phyloP scores from a whole-genome alignment of 345 rosid species.

The Gossypium bickii region DNA sequence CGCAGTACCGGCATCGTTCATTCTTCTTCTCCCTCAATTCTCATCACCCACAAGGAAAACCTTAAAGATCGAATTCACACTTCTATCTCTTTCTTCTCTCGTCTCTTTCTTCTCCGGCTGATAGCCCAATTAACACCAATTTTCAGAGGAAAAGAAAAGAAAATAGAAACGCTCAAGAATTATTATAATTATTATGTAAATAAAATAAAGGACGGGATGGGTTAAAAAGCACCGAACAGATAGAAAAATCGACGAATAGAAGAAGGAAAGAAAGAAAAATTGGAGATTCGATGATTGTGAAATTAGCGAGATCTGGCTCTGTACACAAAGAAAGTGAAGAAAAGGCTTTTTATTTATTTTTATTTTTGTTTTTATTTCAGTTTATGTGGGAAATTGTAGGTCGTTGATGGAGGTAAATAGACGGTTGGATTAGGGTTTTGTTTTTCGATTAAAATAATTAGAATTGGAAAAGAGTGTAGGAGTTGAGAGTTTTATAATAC shows the following conservation, averaged over 20 bases:
- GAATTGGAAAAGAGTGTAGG: not conserved
- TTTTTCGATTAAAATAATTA: not conserved
- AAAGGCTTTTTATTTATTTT: not conserved
- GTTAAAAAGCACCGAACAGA: not conserved
- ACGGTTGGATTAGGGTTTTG: not conserved
- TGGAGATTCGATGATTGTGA: slow-evolving; percentile 15
- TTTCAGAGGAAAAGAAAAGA: not conserved
- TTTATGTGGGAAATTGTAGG: not conserved
- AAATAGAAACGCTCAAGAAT: not conserved
- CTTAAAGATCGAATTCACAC: not conserved
- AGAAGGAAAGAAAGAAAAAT: not conserved
- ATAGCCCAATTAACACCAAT: not conserved
- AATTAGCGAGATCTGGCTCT: slow-evolving; percentile 15
- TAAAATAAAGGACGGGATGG: not conserved
- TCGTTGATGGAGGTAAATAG: not conserved
- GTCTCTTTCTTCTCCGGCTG: not conserved
- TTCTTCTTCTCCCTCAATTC: slow-evolving; percentile 28
- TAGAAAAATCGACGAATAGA: not conserved
- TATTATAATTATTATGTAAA: not conserved
- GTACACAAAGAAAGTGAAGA: not conserved
- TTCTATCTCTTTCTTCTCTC: not conserved
- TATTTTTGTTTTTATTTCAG: not conserved
- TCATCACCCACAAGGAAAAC: slow-evolving; percentile 18
- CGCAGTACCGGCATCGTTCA: slow-evolving; percentile 76
- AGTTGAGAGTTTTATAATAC: not conserved